phyloP scores from a whole-genome alignment of 2,329 filamentous ascomycete species.

The Hirsutella rhossiliensis region DNA sequence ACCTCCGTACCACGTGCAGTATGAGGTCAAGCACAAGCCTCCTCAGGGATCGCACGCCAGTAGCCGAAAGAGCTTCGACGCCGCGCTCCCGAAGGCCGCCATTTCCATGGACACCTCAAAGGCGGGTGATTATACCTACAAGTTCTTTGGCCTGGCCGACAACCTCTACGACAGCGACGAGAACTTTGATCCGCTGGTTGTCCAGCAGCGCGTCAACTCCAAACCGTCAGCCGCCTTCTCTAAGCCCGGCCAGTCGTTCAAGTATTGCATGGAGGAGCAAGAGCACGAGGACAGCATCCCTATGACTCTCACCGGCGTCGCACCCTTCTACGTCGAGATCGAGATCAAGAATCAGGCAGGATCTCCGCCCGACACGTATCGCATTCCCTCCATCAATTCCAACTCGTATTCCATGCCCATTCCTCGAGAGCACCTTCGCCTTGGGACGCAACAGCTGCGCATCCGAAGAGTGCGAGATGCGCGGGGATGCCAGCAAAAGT shows the following conservation, averaged over 20 bases:
- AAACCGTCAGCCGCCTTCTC: conserved; percentile 72
- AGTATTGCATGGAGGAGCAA: conserved; percentile 81
- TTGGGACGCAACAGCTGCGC: conserved; percentile 80
- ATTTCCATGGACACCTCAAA: conserved; percentile 78
- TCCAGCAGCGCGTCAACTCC: conserved; percentile 76
- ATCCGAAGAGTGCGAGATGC: conserved; percentile 85
- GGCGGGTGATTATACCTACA: conserved; percentile 76
- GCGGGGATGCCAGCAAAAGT: conserved; percentile 72
- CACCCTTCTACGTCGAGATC: conserved; percentile 84
- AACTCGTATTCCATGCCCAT: conserved; percentile 71
- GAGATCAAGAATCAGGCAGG: conserved; percentile 87
- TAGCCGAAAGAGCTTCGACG: conserved; percentile 61
- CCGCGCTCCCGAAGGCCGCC: conserved; percentile 61
- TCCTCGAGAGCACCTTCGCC: conserved; percentile 69
- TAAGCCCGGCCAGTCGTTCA: conserved; percentile 85
- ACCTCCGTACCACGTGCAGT: conserved; percentile 73
- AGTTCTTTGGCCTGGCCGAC: conserved; percentile 72
- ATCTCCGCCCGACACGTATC: conserved; percentile 66
- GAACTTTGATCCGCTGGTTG: conserved; percentile 51
- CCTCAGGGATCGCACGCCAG: conserved; percentile 52
- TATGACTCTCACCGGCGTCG: conserved; percentile 67
- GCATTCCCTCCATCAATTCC: conserved; percentile 65
- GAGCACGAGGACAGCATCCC: conserved; percentile 78
- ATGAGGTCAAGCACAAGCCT: conserved; percentile 64
- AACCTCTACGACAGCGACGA: conserved; percentile 70